Evolutionary conservation across 345 rosid species (phyloP), one percentile per base, ranked within the genome.

Genomic region (Pugionium dolabratum): DNA sequence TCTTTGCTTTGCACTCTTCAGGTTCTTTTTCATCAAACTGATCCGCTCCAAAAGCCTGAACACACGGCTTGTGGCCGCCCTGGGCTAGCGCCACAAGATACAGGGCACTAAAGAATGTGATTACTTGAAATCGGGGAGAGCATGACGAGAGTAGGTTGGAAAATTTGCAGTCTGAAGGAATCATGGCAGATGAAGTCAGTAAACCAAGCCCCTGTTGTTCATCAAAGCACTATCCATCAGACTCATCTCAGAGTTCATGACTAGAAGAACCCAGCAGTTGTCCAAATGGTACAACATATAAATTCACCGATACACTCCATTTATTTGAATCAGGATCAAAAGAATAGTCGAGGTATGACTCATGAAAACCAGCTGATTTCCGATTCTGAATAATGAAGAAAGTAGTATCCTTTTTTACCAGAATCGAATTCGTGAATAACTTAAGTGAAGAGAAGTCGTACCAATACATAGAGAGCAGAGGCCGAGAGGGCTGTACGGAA

Each of bases 21-120:
- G 86, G 83, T 18, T 84, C 77, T n/a, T 77, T 46, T 31, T 76
- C 86, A 35, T 91, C 95, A 58, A 91, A 91, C 57, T 91, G 96
- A 72, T 89, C 98, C 7, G 92, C 95, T 18, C 98, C 98, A 66
- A 91, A 89, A 4, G 95, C 95, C 52, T 85, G 96, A 37, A 85
- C 92, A 70, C 95, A 91, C 8, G 98, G 98, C 63, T 89, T 89
- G 72, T 84, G 90, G 28, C 92, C 92, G 2, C 90, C 92, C 67
- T 86, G 87, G 0, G 89, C 96, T 51, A 91, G 4, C 4, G 90
- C 98, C 50, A 81, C 82, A 1, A 89, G 79, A 27, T 85, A 82
- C 26, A 92, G 71, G 4, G 91, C 82, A 56, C 76, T 51, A 62
- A 83, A 74, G 78, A 85, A 82, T 5, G 77, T 26, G 7, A 64